Percentiles rank a stretch among this genome's conserved stretches.
Conservation (phyloP, 192 early-diverging fungal species). For the Rhizophagus clarus region DNA sequence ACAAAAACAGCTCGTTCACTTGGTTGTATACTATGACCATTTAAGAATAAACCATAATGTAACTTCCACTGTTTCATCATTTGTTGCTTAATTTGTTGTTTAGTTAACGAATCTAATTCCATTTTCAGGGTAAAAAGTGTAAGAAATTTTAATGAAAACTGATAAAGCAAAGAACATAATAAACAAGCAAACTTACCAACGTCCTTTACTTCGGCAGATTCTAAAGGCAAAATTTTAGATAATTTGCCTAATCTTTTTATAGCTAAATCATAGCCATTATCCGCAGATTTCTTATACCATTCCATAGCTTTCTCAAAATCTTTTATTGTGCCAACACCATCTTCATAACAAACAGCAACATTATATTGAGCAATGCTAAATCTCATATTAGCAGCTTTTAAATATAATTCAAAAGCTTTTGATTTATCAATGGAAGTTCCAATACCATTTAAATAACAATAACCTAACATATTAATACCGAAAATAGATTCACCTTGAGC, state of each 20-base stretch:
- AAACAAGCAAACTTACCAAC: background rate
- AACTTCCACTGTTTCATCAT: background rate
- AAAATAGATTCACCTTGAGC: constrained; percentile 56
- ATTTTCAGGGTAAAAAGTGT: too few relatives aligned
- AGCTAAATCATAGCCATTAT: background rate
- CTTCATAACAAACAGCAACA: constrained; percentile 79
- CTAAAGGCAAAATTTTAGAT: background rate
- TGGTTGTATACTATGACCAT: background rate
- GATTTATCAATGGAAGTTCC: constrained; percentile 60
- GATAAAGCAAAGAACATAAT: background rate
- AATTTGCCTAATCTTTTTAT: background rate
- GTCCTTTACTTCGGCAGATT: background rate
- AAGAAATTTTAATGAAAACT: too few relatives aligned
- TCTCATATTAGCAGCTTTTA: constrained; percentile 62
- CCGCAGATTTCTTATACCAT: background rate
- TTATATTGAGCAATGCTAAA: constrained; percentile 79
- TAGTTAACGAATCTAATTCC: too few relatives aligned
- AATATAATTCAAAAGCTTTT: constrained; percentile 37
- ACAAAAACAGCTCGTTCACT: background rate
- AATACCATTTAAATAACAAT: constrained; percentile 62
- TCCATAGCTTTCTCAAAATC: background rate
- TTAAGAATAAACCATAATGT: background rate
- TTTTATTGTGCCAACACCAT: constrained; percentile 60
- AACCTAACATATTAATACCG: constrained; percentile 57
- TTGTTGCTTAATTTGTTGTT: background rate